These are phyloP conservation scores for Coemansia sp. DNA, from an alignment of 192 early-diverging fungal genomes.

Conservation along the genomic window DNA sequence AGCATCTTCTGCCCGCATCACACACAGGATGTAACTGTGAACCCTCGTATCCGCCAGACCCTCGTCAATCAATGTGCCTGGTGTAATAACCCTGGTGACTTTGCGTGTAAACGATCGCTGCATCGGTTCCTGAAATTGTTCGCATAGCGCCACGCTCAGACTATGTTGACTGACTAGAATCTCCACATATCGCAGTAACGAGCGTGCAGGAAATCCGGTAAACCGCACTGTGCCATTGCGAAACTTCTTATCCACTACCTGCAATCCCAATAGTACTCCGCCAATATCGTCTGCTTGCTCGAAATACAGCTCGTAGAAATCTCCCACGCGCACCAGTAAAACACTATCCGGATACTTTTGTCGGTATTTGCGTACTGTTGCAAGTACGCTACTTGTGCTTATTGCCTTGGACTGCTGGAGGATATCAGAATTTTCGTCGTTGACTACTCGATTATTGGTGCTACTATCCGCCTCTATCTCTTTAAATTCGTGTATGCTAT, in stretches of 20 bases:
- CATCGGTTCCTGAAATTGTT: conserved; percentile 59
- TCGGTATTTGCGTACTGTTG: conserved; percentile 56
- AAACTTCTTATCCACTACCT: conserved; percentile 68
- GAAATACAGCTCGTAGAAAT: conserved; percentile 79
- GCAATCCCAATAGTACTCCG: conserved; percentile 66
- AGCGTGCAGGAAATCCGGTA: conserved; percentile 69
- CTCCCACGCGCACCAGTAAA: conserved; percentile 72
- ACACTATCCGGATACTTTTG: conserved; percentile 66
- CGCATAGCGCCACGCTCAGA: conserved; percentile 67
- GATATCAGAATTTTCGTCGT: too few relatives aligned
- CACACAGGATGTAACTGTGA: conserved; percentile 76
- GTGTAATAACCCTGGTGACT: conserved; percentile 79
- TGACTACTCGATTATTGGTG: too few relatives aligned
- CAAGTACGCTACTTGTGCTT: conserved; percentile 40
- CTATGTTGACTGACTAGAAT: conserved; percentile 61
- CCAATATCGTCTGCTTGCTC: conserved; percentile 65
- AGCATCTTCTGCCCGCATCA: conserved; percentile 25
- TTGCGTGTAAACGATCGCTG: conserved; percentile 59
- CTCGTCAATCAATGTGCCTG: conserved; percentile 81
- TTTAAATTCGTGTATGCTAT: too few relatives aligned
- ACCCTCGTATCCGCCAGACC: conserved; percentile 59
- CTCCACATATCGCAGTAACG: conserved; percentile 65
- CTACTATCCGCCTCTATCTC: too few relatives aligned
- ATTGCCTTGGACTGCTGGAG: background rate
- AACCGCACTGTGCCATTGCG: conserved; percentile 58